A percentile compares a stretch with the other conserved stretches of the same genome.
These are phyloP conservation scores for Hypoxylon sp. DNA, from an alignment of 2,329 filamentous ascomycete species.

Conservation along the genomic window DNA sequence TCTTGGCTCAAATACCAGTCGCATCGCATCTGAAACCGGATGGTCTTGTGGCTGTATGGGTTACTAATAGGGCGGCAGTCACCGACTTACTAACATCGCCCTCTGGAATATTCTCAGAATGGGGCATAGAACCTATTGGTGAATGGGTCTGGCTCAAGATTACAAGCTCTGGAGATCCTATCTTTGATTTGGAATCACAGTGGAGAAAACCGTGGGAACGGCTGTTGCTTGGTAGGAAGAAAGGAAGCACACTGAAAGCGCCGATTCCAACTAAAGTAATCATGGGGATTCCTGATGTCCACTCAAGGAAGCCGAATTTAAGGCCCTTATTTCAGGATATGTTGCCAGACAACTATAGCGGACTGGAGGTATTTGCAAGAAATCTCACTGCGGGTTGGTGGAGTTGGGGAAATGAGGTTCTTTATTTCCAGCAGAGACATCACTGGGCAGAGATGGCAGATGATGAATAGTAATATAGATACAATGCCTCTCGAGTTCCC, in stretches of 20 bases:
- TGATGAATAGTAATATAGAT: constrained; percentile 33
- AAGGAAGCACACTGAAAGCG: constrained; percentile 52
- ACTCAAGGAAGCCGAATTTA: constrained; percentile 84
- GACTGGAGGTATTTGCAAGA: constrained; percentile 83
- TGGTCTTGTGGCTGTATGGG: constrained; percentile 79
- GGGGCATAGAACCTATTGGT: constrained; percentile 75
- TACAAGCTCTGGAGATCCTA: constrained; percentile 74
- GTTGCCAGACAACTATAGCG: constrained; percentile 67
- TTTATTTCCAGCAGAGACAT: constrained; percentile 75
- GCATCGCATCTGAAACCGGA: constrained; percentile 65
- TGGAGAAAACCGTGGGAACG: constrained; percentile 86
- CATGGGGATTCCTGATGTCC: constrained; percentile 79
- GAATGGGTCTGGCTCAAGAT: constrained; percentile 88
- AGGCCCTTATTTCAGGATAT: constrained; percentile 71
- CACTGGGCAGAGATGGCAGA: constrained; percentile 61
- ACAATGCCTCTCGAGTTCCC: not conserved
- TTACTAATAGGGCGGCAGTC: constrained; percentile 79
- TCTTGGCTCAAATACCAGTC: constrained; percentile 72
- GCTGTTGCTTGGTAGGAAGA: constrained; percentile 72
- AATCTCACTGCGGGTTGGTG: constrained; percentile 83
- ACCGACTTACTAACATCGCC: constrained; percentile 68
- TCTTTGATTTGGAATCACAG: constrained; percentile 70
- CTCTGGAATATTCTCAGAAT: constrained; percentile 73
- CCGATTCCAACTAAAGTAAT: constrained; percentile 70
- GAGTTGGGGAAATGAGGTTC: constrained; percentile 81